Evolutionary conservation across 768 basidiomycete species (phyloP).

Genomic region (Naganishia antarctica): DNA sequence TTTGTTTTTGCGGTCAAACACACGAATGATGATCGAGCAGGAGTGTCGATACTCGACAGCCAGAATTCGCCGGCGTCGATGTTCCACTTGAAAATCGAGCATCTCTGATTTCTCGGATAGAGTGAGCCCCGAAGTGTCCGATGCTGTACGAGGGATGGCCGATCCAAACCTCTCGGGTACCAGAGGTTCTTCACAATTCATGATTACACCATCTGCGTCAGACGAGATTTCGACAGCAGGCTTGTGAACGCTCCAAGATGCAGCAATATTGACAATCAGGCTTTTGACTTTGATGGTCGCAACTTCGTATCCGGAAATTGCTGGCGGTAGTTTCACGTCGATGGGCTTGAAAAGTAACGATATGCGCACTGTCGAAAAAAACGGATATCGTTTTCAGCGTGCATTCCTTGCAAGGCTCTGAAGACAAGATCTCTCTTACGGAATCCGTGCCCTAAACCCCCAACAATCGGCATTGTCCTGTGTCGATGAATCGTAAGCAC

Average conservation of each 20-base stretch:
- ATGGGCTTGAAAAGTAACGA: conserved; percentile 48
- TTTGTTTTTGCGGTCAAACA: conserved; percentile 32
- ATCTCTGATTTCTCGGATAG: too few species aligned
- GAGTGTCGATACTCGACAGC: conserved; percentile 48
- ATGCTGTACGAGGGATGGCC: not conserved
- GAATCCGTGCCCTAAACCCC: conserved; percentile 46
- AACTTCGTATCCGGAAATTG: conserved; percentile 44
- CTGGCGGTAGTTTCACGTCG: conserved; percentile 41
- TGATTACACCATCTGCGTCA: conserved; percentile 9
- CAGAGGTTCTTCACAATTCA: conserved; percentile 2
- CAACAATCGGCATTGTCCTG: conserved; percentile 29
- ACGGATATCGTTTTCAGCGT: too few species aligned
- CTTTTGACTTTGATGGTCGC: conserved; percentile 41
- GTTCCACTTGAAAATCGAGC: conserved; percentile 20
- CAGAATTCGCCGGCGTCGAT: conserved; percentile 30
- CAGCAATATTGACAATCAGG: conserved; percentile 24
- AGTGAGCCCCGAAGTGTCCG: too few species aligned
- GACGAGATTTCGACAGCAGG: conserved; percentile 16
- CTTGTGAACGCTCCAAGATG: not conserved
- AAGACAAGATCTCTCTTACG: conserved; percentile 5
- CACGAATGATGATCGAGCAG: conserved; percentile 42
- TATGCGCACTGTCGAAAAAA: conserved; percentile 39
- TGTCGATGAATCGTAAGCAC: not conserved
- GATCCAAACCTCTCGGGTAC: not conserved
- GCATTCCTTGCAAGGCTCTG: not conserved